Conservation (phyloP, 148 eudicot genomes). For the Persicaria maculosa region DNA sequence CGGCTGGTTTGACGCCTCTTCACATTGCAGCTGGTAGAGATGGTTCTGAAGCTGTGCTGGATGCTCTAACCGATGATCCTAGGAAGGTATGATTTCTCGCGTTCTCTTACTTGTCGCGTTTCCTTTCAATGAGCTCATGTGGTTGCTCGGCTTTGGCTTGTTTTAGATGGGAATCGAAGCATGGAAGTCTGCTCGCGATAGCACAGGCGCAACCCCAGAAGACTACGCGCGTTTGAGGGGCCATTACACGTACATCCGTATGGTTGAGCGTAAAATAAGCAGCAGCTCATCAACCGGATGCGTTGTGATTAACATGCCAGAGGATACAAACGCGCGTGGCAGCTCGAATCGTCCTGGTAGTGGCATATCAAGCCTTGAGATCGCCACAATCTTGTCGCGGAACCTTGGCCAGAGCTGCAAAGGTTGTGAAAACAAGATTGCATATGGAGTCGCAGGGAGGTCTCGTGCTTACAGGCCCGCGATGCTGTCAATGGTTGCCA, state of each 20-base stretch:
- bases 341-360: background rate
- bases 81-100: constrained; percentile 36
- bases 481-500: constrained; percentile 73
- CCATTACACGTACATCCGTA: constrained; percentile 35
- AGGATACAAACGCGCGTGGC: background rate
- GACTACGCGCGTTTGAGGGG: constrained; percentile 51
- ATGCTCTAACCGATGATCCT: constrained; percentile 83
- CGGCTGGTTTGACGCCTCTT: constrained; percentile 87
- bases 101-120: background rate
- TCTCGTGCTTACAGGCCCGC: constrained; percentile 50
- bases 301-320: constrained; percentile 34
- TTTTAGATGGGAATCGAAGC: constrained; percentile 55
- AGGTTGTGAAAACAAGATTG: background rate
- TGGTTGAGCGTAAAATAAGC: constrained; percentile 41
- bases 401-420: constrained; percentile 1
- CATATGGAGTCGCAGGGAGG: constrained; percentile 16
- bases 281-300: constrained; percentile 9
- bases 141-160: background rate
- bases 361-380: constrained; percentile 13
- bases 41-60: constrained; percentile 57
- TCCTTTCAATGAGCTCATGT: background rate
- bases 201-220: constrained; percentile 45
- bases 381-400: background rate
- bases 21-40: constrained; percentile 75
- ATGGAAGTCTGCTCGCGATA: constrained; percentile 44